Evolutionary conservation across 192 early-diverging fungal species (phyloP).

Genomic region (Oehlia diaphana): DNA sequence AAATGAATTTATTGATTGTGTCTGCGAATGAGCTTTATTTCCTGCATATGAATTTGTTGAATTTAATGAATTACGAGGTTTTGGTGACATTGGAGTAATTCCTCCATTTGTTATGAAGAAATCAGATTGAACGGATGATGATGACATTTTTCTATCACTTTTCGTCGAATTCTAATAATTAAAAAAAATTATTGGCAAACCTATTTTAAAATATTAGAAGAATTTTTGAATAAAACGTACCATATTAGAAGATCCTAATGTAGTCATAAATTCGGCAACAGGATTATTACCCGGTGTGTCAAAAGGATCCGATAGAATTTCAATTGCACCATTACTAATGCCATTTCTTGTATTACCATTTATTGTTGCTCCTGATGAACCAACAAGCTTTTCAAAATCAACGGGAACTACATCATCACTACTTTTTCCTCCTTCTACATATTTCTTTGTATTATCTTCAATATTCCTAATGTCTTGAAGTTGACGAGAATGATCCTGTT

Average conservation of each 20-base stretch:
- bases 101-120: not conserved
- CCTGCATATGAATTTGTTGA: not conserved
- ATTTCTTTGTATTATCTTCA: constrained; percentile 50
- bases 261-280: not conserved
- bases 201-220: not conserved
- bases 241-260: not conserved
- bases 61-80: not conserved
- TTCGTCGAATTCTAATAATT: not conserved
- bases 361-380: not conserved
- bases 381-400: constrained; percentile 27
- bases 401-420: not conserved
- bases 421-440: constrained; percentile 19
- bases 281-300: not conserved
- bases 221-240: not conserved
- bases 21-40: not conserved
- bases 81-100: not conserved
- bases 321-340: not conserved
- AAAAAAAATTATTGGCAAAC: not conserved
- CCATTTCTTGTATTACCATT: not conserved
- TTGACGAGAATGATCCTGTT: constrained; percentile 60
- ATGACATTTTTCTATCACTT: not conserved
- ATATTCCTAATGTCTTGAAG: constrained; percentile 56
- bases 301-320: not conserved
- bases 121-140: not conserved
- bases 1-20: not conserved